Percentiles rank a stretch among this genome's conserved stretches.
phyloP scores from a whole-genome alignment of 148 eudicot genomes.

The Camellia granthamiana region DNA sequence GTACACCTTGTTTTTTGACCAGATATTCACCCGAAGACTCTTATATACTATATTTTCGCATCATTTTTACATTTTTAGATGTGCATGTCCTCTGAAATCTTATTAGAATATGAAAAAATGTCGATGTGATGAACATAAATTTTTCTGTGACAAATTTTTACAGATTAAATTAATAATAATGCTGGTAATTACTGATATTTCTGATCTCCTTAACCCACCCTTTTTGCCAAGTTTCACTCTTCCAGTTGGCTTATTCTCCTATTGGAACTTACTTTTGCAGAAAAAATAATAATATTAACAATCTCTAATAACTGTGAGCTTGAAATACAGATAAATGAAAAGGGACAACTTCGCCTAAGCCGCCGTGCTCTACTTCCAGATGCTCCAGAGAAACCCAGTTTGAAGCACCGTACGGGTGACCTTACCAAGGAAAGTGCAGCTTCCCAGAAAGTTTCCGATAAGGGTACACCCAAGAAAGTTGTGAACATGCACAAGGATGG shows the following conservation, averaged over 20 bases:
- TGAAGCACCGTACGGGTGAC: constrained; percentile 41
- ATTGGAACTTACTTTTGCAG: background rate
- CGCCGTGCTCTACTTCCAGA: constrained; percentile 85
- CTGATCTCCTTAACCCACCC: background rate
- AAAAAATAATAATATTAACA: background rate
- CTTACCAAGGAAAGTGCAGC: constrained; percentile 43
- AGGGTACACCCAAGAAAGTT: constrained; percentile 34
- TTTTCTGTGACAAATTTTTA: background rate
- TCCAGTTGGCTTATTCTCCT: background rate
- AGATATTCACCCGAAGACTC: background rate
- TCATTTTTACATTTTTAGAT: background rate
- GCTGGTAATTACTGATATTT: background rate
- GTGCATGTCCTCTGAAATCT: background rate
- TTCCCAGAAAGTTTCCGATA: constrained; percentile 30
- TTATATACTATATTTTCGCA: background rate
- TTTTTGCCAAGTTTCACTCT: background rate
- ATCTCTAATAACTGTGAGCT: background rate
- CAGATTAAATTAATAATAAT: background rate
- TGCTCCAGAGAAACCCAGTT: constrained; percentile 46
- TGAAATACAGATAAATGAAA: constrained; percentile 70
- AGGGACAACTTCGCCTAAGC: constrained; percentile 96
- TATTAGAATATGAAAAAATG: background rate
- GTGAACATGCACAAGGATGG: constrained; percentile 27
- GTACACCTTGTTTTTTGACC: background rate
- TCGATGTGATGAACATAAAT: background rate